These are phyloP conservation scores for Pseudopyricularia cyperi DNA, from an alignment of 2,329 filamentous ascomycete species.

Conservation along the genomic window DNA sequence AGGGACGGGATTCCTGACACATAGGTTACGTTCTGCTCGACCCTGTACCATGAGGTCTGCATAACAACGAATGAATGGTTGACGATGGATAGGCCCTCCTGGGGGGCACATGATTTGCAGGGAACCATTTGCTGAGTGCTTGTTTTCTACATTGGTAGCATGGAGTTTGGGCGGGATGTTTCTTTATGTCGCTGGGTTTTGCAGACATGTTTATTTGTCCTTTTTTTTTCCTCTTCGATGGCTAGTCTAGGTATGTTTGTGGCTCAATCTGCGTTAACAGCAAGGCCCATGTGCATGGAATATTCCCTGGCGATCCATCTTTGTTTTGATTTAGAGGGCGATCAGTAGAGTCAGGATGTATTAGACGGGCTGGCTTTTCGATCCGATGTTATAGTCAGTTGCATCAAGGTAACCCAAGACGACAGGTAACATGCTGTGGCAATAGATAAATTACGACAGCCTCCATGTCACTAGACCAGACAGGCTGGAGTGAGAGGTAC, in stretches of 20 bases:
- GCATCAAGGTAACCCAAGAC: too few relatives aligned
- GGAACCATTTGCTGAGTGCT: background rate
- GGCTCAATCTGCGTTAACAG: background rate
- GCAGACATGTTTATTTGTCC: background rate
- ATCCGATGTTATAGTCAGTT: too few relatives aligned
- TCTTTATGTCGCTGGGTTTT: background rate
- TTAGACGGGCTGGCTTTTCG: too few relatives aligned
- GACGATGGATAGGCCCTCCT: too few relatives aligned
- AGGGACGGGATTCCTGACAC: too few relatives aligned
- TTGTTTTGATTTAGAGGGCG: background rate
- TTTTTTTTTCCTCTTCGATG: background rate
- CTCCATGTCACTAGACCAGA: constrained; percentile 16
- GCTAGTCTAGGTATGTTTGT: background rate
- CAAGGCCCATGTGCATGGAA: background rate
- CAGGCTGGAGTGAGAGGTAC: constrained; percentile 12
- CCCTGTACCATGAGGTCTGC: too few relatives aligned
- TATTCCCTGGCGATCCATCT: background rate
- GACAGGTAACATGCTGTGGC: constrained; percentile 15
- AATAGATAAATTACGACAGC: constrained; percentile 26
- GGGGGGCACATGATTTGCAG: background rate
- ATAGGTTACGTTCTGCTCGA: too few relatives aligned
- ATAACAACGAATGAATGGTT: background rate
- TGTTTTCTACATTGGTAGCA: background rate
- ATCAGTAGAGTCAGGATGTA: background rate
- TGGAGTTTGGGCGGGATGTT: background rate